Evolutionary conservation across 768 basidiomycete genomes (phyloP).

Genomic region (Leccinum ochraceum): DNA sequence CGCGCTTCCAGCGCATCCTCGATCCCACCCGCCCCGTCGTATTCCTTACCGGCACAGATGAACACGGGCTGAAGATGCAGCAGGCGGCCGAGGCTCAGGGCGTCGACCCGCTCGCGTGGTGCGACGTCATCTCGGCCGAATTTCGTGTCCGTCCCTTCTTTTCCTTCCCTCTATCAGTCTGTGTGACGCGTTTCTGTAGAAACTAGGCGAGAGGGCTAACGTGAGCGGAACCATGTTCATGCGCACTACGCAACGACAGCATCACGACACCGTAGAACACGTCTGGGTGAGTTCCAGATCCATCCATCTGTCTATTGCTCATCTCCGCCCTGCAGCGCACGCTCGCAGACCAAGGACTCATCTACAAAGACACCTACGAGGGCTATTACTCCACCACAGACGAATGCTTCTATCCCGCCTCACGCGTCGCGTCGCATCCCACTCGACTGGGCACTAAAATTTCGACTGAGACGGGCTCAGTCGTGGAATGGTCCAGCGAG

Average conservation of each 20-base stretch:
- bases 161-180: neutral
- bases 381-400: conserved; percentile 95
- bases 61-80: conserved; percentile 92
- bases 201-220: conserved; percentile 60
- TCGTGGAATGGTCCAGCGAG: conserved; percentile 81
- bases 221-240: conserved; percentile 75
- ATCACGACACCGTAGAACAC: conserved; percentile 65
- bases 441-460: conserved; percentile 41
- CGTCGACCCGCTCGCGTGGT: conserved; percentile 61
- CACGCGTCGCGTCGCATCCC: conserved; percentile 26
- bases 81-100: conserved; percentile 66
- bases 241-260: conserved; percentile 68
- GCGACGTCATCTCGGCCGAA: conserved; percentile 64
- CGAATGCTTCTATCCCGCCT: conserved; percentile 75
- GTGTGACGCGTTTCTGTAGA: conserved; percentile 39
- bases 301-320: neutral
- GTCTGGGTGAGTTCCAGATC: conserved; percentile 63
- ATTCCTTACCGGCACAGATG: conserved; percentile 86
- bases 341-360: conserved; percentile 61
- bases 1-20: conserved; percentile 59
- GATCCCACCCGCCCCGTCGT: conserved; percentile 53
- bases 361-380: conserved; percentile 82
- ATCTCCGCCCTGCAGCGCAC: conserved; percentile 43
- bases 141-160: conserved; percentile 63
- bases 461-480: conserved; percentile 69